Base-by-base conservation (phyloP, 352 stramenopile species). In the Sclerospora graminicola region DNA sequence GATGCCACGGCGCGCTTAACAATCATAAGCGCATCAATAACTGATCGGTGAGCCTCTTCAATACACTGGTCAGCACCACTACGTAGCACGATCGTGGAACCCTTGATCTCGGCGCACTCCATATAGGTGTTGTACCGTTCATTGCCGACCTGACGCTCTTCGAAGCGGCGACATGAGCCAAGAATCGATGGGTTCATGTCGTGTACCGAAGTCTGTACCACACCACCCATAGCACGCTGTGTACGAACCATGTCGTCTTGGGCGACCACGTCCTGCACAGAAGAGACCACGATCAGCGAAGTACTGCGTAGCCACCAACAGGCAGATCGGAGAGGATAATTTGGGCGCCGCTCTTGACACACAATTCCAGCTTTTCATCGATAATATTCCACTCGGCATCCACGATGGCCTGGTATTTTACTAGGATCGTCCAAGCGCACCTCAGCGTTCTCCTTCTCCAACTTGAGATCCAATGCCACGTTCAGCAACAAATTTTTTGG, bases 71-170 rank as follows among this genome's bases (percentile, higher is more conserved):
- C 95, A 4, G 88, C 95, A 37, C 95, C 95, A 53, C 96, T 96
- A 44, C 96, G 87, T 15, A 99, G 74, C 26, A 99, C 78, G 54
- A 99, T 97, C 14, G 96, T 99, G 15, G 90, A 84, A 20, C 94
- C 98, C 56, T 97, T 90, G 35, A 87, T 76, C 33, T 91, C 67
- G 1, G 87, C 88, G 70, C 96, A 99, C 34, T 96, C 82, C 44
- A 93, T 98, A 67, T 99, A 99, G 36, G 99, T 81, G 63, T 99
- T 99, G 82, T 97, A 99, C 41, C 96, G 74, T 63, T 99, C 95
- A 49, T 96, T 91, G 34, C 96, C 96, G 27, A 99, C 85, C 67
- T 97, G 94, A 26, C 78, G 87, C 71, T 99, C 96, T 63, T 99
- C 95, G 55, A 99, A 99, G 18, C 78, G 55, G 8, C 78, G 92